phyloP scores from a whole-genome alignment of 768 basidiomycete genomes.

The Phlegmacium glaucopus region DNA sequence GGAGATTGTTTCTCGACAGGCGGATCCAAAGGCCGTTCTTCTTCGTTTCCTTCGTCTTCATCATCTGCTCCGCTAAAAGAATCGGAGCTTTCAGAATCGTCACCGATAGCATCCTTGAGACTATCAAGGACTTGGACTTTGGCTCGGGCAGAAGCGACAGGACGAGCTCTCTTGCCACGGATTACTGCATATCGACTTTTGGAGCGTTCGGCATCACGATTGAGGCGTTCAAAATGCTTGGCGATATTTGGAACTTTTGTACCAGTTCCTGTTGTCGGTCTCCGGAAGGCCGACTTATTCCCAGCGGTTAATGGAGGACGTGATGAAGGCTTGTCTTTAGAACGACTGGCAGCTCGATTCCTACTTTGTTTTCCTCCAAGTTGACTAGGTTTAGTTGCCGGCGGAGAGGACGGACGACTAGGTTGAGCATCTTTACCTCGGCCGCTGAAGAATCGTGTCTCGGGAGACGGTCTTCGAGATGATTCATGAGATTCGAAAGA shows the following conservation, averaged over 20 bases:
- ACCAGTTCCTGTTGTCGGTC: constrained; percentile 45
- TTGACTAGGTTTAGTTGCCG: constrained; percentile 28
- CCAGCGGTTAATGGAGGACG: constrained; percentile 41
- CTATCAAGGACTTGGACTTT: constrained; percentile 88
- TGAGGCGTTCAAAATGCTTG: constrained; percentile 86
- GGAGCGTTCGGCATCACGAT: constrained; percentile 67
- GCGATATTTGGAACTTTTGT: constrained; percentile 85
- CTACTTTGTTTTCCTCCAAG: constrained; percentile 33
- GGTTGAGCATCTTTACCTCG: constrained; percentile 38
- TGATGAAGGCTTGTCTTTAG: constrained; percentile 39
- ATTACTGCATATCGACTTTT: constrained; percentile 84
- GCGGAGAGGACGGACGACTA: constrained; percentile 46
- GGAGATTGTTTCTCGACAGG: constrained; percentile 23
- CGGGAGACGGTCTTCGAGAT: constrained; percentile 70
- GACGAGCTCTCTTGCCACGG: constrained; percentile 81
- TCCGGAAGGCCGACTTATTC: constrained; percentile 53
- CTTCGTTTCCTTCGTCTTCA: constrained; percentile 49
- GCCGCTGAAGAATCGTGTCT: constrained; percentile 48
- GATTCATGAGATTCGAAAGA: constrained; percentile 53
- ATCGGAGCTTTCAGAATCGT: constrained; percentile 66
- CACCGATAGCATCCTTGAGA: constrained; percentile 82
- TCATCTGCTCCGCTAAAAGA: constrained; percentile 57
- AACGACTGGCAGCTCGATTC: constrained; percentile 32
- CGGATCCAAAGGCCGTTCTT: constrained; percentile 30
- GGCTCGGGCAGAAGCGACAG: constrained; percentile 84